Conservation (phyloP, 805 yeast species). For the Zygosaccharomyces bailii region DNA sequence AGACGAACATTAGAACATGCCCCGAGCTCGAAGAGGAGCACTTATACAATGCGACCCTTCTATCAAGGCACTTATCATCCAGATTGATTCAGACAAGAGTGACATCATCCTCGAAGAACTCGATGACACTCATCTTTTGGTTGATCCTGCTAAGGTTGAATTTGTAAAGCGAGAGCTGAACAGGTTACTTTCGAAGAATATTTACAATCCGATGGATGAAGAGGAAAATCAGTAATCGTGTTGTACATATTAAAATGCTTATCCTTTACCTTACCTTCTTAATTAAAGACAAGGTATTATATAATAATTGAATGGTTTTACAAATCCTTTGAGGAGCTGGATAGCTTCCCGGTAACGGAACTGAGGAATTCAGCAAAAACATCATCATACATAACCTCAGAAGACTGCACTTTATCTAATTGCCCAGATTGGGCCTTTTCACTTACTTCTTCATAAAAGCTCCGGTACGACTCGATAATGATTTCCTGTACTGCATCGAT, state of each 20-base stretch:
- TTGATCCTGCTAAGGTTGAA: constrained; percentile 72
- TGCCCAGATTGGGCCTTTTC: constrained; percentile 25
- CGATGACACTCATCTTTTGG: constrained; percentile 85
- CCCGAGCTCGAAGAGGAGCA: constrained; percentile 55
- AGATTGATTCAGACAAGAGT: constrained; percentile 70
- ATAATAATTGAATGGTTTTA: background rate
- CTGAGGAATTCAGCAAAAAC: constrained; percentile 50
- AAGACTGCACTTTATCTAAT: constrained; percentile 35
- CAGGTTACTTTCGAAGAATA: constrained; percentile 70
- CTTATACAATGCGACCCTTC: constrained; percentile 81
- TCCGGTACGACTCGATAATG: constrained; percentile 54
- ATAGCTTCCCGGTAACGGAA: constrained; percentile 30
- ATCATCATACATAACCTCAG: constrained; percentile 62
- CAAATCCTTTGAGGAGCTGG: constrained; percentile 9
- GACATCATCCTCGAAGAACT: constrained; percentile 76
- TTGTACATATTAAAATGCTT: background rate
- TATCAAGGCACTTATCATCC: constrained; percentile 77
- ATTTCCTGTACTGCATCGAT: constrained; percentile 66
- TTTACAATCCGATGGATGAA: constrained; percentile 79
- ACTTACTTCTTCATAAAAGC: constrained; percentile 41
- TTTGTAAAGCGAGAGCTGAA: constrained; percentile 76
- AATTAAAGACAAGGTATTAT: background rate
- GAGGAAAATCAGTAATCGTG: constrained; percentile 41
- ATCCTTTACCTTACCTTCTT: background rate
- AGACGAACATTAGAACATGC: constrained; percentile 33